Evolutionary conservation across 805 yeast genomes (phyloP), one percentile per base, ranked within the genome.

Genomic region (Saturnispora serradocipensis): DNA sequence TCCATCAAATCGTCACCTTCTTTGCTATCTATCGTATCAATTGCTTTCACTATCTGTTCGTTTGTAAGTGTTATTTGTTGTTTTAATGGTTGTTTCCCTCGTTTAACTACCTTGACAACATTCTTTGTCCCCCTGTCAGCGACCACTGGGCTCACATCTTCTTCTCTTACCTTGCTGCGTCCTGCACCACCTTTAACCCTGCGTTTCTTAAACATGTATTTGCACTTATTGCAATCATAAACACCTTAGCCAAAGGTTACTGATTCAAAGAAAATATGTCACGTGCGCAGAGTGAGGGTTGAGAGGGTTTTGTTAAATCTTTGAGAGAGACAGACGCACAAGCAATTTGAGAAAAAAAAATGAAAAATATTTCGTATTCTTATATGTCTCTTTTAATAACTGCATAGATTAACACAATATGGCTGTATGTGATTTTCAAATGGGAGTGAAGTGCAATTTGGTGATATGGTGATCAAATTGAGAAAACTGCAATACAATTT

Each of bases 121-220:
- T 15, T 18, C 28, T 24, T 22, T 18, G 16, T 36, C 20, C 18
- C 40, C 8, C 40, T 36, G 20, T 36, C 30, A 8, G 20, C 25
- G 3, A 8, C 16, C 10, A 5, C 20, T 24, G 30, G 7, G n/a
- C 30, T 9, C 16, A 24, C 15, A 7, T 16, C n/a, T 24, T 32
- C 27, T 16, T 38, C 36, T 11, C 16, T 13, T 15, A 16, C 38
- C 24, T 36, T 32, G 22, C 27, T 24, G 15, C 57, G 18, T 25
- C 43, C 15, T 9, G 46, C 50, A 4, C 40, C 24, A 22, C 42
- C 51, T 50, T 61, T 64, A 1, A 65, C 52, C 24, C 35, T 56
- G 42, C 76, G 57, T 56, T 69, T 72, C 58, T 71, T 72, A 61
- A 72, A 72, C 76, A 72, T 72, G 3, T 13, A 16, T 30, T 4